Base-by-base conservation (phyloP, 2,329 filamentous ascomycete species). In the Dactylella cylindrospora region DNA sequence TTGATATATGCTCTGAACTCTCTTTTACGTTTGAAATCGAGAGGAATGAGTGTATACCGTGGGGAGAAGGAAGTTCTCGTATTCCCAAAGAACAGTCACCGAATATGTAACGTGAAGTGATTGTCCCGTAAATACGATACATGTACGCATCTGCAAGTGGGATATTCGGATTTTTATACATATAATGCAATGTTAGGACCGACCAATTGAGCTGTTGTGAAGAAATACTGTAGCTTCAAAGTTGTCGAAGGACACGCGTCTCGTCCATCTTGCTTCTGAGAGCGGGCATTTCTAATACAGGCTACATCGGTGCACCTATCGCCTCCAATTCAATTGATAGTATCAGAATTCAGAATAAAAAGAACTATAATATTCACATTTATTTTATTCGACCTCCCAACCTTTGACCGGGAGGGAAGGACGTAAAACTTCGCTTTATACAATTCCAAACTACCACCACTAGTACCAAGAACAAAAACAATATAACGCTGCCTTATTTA, bases 111-210 rank as follows among this genome's bases (percentile, higher is more conserved):
- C 13, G 36, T 62, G 57, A 62, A 47, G 57, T 62, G 57, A 62
- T 62, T 62, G 57, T 62, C 57, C 57, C 57, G 57, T 62, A 62
- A 62, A 62, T 62, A 62, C 57, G 57, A 62, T 54, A 62, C 57
- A 62, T 54, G 26, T 36, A 23, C n/a, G n/a, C n/a, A n/a, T n/a
- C n/a, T n/a, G n/a, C n/a, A n/a, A n/a, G n/a, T n/a, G n/a, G n/a
- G n/a, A n/a, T n/a, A n/a, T n/a, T n/a, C n/a, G n/a, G n/a, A n/a
- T n/a, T n/a, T n/a, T n/a, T n/a, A n/a, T n/a, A n/a, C n/a, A n/a
- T n/a, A n/a, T n/a, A n/a, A n/a, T n/a, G n/a, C n/a, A n/a, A n/a
- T n/a, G n/a, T n/a, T n/a, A n/a, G n/a, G n/a, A n/a, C n/a, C n/a
- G n/a, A n/a, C n/a, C n/a, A n/a, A n/a, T n/a, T n/a, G n/a, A n/a